These are phyloP conservation scores for Fusarium sublunatum DNA, from an alignment of 2,329 filamentous ascomycete genomes.

Conservation along the genomic window DNA sequence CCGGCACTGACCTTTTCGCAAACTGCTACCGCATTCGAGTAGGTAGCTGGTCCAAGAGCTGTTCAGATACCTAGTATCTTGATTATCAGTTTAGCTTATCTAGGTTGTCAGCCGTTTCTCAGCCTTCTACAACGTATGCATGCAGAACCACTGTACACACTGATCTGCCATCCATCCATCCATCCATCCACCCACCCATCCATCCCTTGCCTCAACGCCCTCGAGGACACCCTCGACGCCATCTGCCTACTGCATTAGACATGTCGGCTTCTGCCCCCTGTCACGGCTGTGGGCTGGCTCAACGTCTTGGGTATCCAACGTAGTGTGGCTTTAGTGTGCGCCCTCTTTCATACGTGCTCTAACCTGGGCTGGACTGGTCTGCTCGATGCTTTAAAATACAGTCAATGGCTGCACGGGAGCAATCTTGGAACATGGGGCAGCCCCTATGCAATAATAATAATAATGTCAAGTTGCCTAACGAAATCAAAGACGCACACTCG, in stretches of 20 bases:
- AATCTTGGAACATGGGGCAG: constrained; percentile 20
- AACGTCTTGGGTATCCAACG: constrained; percentile 31
- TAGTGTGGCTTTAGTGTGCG: constrained; percentile 30
- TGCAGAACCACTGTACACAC: neutral
- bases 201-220: constrained; percentile 34
- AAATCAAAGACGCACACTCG: constrained; percentile 11
- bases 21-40: constrained; percentile 13
- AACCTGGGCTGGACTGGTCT: constrained; percentile 13
- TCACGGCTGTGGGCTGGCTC: constrained; percentile 31
- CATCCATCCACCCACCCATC: constrained; percentile 19
- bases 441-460: constrained; percentile 13
- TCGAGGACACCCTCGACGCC: constrained; percentile 30
- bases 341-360: constrained; percentile 18
- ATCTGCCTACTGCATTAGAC: constrained; percentile 32
- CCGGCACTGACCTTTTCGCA: constrained; percentile 11
- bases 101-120: constrained; percentile 24
- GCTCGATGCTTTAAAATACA: constrained; percentile 12
- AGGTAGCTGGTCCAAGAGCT: constrained; percentile 18
- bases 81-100: constrained; percentile 8
- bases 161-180: constrained; percentile 30
- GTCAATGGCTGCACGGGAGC: constrained; percentile 18
- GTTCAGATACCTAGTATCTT: constrained; percentile 3
- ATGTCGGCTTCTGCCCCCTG: constrained; percentile 41
- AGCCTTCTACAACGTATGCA: constrained; percentile 26
- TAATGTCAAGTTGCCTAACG: constrained; percentile 8